These are phyloP conservation scores for Strobilomyces dryophilus DNA, from an alignment of 768 basidiomycete genomes.

Conservation along the genomic window DNA sequence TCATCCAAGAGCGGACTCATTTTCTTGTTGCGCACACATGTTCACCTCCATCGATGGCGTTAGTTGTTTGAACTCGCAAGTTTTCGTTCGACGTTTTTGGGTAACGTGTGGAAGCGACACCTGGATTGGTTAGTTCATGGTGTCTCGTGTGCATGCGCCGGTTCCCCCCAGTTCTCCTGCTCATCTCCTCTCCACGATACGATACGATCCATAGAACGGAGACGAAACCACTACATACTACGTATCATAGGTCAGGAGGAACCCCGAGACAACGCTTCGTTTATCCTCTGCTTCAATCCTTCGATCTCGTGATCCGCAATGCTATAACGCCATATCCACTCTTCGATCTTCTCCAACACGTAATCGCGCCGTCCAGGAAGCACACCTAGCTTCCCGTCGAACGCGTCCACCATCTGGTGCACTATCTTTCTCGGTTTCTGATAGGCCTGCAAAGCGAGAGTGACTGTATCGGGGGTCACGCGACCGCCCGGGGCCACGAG, in stretches of 20 bases:
- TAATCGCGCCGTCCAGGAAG: constrained; percentile 4
- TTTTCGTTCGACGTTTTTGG: no score
- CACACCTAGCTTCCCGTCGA: constrained; percentile 1
- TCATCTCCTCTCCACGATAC: no score
- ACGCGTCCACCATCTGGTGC: neutral
- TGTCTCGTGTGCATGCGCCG: no score
- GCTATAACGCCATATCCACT: constrained; percentile 11
- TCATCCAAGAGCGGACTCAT: no score
- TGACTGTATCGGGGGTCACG: neutral
- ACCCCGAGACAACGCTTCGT: neutral
- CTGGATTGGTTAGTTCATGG: no score
- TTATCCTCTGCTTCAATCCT: neutral
- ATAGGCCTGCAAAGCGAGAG: neutral
- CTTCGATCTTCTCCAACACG: constrained; percentile 12
- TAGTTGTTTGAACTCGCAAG: no score
- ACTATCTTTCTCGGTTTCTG: neutral
- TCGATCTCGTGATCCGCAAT: constrained; percentile 5
- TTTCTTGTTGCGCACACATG: no score
- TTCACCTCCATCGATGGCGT: no score
- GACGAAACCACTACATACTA: no score
- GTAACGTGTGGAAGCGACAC: no score
- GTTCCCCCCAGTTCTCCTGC: no score
- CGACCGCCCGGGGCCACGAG: neutral
- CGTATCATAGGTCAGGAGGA: neutral
- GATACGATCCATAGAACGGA: no score